A percentile compares a stretch with the other conserved stretches of the same genome.
Evolutionary conservation across 805 yeast genomes (phyloP).

Genomic region (Saccharomycopsis malanga): DNA sequence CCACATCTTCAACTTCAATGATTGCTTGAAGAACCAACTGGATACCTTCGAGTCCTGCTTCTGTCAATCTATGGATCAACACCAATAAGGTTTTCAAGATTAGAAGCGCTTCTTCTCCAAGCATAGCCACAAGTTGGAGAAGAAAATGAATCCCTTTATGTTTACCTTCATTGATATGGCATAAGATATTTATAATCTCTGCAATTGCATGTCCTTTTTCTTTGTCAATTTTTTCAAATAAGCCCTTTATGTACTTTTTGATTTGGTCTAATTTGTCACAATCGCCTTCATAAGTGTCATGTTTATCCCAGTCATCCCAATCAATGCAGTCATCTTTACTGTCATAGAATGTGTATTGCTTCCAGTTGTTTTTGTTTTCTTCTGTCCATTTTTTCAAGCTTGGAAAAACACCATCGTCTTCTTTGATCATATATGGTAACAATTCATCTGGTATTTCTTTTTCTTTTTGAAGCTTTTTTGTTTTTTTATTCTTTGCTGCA

Average conservation of each 20-base stretch:
- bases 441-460: slow-evolving; percentile 2
- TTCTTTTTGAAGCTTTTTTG: background rate
- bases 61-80: slow-evolving; percentile 7
- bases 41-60: slow-evolving; percentile 14
- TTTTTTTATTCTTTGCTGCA: background rate
- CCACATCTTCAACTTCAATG: slow-evolving; percentile 9
- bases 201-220: slow-evolving; percentile 8
- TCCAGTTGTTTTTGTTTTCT: slow-evolving; percentile 13
- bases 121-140: slow-evolving; percentile 1
- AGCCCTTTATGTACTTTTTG: slow-evolving; percentile 4
- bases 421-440: slow-evolving; percentile 3
- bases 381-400: slow-evolving; percentile 3
- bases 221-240: background rate
- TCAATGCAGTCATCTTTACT: slow-evolving; percentile 15
- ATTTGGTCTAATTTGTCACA: slow-evolving; percentile 12
- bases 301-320: slow-evolving; percentile 10
- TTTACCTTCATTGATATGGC: slow-evolving; percentile 15
- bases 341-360: slow-evolving; percentile 11
- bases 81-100: slow-evolving; percentile 8
- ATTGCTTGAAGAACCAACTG: slow-evolving; percentile 10
- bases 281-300: slow-evolving; percentile 16
- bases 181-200: slow-evolving; percentile 3
- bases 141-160: slow-evolving; percentile 11
- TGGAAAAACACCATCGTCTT: slow-evolving; percentile 7
- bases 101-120: slow-evolving; percentile 9